Evolutionary conservation across 2,329 filamentous ascomycete genomes (phyloP).

Genomic region (Geoglossum cookeanum): DNA sequence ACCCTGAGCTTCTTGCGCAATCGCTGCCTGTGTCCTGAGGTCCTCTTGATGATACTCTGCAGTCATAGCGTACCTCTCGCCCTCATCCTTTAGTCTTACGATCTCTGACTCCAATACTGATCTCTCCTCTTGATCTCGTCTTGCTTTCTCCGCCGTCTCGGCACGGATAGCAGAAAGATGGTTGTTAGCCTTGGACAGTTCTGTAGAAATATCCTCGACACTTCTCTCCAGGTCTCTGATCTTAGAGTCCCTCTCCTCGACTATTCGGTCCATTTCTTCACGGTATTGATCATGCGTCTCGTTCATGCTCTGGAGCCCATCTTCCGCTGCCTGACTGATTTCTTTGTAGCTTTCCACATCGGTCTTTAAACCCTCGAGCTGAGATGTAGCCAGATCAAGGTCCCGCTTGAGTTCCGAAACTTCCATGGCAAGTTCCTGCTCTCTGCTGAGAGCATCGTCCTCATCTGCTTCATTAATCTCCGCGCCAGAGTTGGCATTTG

Average conservation of each 20-base stretch:
- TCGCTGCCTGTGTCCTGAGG: conserved; percentile 79
- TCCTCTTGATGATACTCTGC: conserved; percentile 79
- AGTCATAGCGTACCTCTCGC: conserved; percentile 58
- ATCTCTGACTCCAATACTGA: conserved; percentile 60
- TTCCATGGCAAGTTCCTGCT: conserved; percentile 69
- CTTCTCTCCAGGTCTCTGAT: conserved; percentile 70
- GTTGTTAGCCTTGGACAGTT: conserved; percentile 62
- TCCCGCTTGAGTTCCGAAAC: conserved; percentile 74
- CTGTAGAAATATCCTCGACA: conserved; percentile 63
- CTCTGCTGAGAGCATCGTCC: conserved; percentile 39
- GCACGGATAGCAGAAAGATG: conserved; percentile 68
- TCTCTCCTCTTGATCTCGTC: conserved; percentile 66
- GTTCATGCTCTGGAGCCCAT: conserved; percentile 61
- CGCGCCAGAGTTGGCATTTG: conserved; percentile 21
- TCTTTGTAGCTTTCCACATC: conserved; percentile 77
- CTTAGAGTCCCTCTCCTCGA: conserved; percentile 59
- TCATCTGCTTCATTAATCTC: conserved; percentile 26
- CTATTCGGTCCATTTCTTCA: conserved; percentile 60
- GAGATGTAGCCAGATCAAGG: conserved; percentile 59
- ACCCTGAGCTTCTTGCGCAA: conserved; percentile 80
- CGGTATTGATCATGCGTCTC: conserved; percentile 70
- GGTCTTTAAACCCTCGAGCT: conserved; percentile 62
- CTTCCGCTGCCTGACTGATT: conserved; percentile 73
- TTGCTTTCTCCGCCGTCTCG: conserved; percentile 55
- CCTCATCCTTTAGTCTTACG: conserved; percentile 62